Percentiles rank a stretch among this genome's conserved stretches.
These are phyloP conservation scores for Strobilomyces echinocephalus DNA, from an alignment of 768 basidiomycete species.

Conservation along the genomic window DNA sequence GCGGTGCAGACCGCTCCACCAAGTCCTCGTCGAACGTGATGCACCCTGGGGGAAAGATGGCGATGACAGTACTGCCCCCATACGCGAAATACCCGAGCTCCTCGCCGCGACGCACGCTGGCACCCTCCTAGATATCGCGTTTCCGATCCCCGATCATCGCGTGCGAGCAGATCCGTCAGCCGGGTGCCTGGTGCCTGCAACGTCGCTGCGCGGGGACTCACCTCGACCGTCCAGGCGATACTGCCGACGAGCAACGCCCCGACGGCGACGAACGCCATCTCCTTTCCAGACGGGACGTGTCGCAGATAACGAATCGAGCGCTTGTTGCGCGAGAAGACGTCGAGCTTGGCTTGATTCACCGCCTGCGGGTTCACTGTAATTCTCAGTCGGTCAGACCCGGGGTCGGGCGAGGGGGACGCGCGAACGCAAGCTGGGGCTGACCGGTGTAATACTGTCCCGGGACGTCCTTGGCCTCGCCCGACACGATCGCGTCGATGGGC, in stretches of 20 bases:
- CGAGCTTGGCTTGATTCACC: constrained; percentile 59
- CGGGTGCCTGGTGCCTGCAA: no score
- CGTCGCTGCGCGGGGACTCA: constrained; percentile 1
- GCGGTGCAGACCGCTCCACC: constrained; percentile 43
- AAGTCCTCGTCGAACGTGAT: constrained; percentile 63
- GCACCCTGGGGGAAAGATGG: constrained; percentile 51
- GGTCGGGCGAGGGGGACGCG: neutral
- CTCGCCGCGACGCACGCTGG: constrained; percentile 56
- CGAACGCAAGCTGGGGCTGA: constrained; percentile 15
- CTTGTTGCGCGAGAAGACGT: constrained; percentile 62
- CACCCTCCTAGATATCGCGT: constrained; percentile 33
- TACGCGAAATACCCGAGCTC: constrained; percentile 68
- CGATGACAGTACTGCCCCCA: constrained; percentile 71
- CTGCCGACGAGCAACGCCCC: constrained; percentile 80
- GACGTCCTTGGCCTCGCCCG: constrained; percentile 39
- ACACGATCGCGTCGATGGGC: constrained; percentile 53
- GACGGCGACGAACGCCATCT: constrained; percentile 67
- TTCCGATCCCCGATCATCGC: neutral
- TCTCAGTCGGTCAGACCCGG: neutral
- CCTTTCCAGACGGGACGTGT: constrained; percentile 40
- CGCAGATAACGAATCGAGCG: constrained; percentile 53
- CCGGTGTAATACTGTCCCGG: constrained; percentile 61
- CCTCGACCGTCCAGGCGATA: constrained; percentile 55
- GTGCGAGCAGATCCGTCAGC: no score
- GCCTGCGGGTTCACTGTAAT: constrained; percentile 74